Percentiles rank a stretch among this genome's conserved stretches.
phyloP scores from a whole-genome alignment of 441 rosid species.

The Macaranga tanarius region DNA sequence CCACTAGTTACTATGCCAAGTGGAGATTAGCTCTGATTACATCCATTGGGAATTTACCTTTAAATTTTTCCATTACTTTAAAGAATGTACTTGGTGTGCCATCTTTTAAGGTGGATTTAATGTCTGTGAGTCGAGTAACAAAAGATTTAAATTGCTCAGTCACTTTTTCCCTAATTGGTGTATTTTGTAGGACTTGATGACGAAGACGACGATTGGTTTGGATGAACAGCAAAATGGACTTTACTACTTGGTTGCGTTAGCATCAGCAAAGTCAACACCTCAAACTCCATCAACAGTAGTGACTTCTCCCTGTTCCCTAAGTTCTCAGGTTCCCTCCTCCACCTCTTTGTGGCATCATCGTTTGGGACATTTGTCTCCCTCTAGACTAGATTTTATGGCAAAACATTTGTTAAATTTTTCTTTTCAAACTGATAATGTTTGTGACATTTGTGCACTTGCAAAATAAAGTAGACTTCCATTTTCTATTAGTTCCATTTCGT shows the following conservation, averaged over 20 bases:
- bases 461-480: constrained; percentile 1
- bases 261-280: not conserved
- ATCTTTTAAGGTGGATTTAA: not conserved
- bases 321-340: too few species aligned
- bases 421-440: not conserved
- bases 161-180: too few species aligned
- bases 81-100: constrained; percentile 1
- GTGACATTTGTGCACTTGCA: not conserved
- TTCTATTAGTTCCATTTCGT: not conserved
- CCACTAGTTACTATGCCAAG: too few species aligned
- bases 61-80: not conserved
- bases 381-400: not conserved
- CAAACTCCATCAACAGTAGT: not conserved
- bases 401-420: not conserved
- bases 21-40: too few species aligned
- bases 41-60: not conserved
- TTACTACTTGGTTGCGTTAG: too few species aligned
- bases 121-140: too few species aligned
- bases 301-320: too few species aligned
- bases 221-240: not conserved
- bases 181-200: too few species aligned
- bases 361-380: not conserved
- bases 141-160: too few species aligned
- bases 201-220: not conserved
- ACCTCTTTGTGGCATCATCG: not conserved